These are phyloP conservation scores for Tolypocladium guangdongense DNA, from an alignment of 2,329 filamentous ascomycete species.

Conservation along the genomic window DNA sequence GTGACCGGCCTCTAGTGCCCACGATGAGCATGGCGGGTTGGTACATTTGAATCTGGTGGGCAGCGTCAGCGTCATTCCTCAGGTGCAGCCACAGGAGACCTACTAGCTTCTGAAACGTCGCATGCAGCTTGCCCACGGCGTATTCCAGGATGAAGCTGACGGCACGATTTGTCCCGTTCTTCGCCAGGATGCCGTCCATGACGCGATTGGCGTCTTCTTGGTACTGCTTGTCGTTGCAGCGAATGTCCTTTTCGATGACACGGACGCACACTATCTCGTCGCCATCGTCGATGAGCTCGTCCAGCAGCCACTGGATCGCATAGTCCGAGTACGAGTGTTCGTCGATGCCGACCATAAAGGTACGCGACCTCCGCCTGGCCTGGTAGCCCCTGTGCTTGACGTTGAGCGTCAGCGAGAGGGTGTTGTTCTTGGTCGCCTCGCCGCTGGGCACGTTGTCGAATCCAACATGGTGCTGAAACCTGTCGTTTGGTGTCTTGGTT, in stretches of 20 bases:
- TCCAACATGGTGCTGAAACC: slow-evolving; percentile 48
- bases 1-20: slow-evolving; percentile 72
- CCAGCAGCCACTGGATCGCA: slow-evolving; percentile 83
- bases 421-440: slow-evolving; percentile 48
- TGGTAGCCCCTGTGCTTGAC: slow-evolving; percentile 81
- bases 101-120: slow-evolving; percentile 84
- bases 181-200: slow-evolving; percentile 64
- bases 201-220: slow-evolving; percentile 63
- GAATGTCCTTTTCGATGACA: slow-evolving; percentile 75
- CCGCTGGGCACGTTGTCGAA: slow-evolving; percentile 50
- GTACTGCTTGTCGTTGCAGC: slow-evolving; percentile 59
- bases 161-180: slow-evolving; percentile 69
- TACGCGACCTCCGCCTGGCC: slow-evolving; percentile 67
- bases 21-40: slow-evolving; percentile 87
- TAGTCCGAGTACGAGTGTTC: slow-evolving; percentile 88
- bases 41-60: slow-evolving; percentile 70
- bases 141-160: slow-evolving; percentile 82
- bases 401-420: slow-evolving; percentile 67
- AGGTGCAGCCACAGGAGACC: slow-evolving; percentile 15
- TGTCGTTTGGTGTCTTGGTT: slow-evolving; percentile 30
- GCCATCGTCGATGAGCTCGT: slow-evolving; percentile 85
- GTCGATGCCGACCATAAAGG: slow-evolving; percentile 84
- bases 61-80: neutral
- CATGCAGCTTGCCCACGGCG: slow-evolving; percentile 78
- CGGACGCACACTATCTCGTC: slow-evolving; percentile 87